These are phyloP conservation scores for Chaetomiaceae sp. DNA, from an alignment of 2,329 filamentous ascomycete species.

Conservation along the genomic window DNA sequence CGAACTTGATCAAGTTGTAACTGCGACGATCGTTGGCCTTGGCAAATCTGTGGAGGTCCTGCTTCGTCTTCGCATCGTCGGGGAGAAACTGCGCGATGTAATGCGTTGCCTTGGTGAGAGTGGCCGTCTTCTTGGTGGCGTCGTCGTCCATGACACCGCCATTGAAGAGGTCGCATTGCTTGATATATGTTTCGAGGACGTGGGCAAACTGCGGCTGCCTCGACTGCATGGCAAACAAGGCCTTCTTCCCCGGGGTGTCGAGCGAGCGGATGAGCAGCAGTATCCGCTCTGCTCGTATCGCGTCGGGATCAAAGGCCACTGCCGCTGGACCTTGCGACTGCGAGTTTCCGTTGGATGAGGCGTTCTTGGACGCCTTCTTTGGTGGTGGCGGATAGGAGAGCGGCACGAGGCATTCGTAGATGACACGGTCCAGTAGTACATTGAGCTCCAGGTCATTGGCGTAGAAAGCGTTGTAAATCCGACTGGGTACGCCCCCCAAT, in stretches of 20 bases:
- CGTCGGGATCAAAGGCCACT: constrained; percentile 58
- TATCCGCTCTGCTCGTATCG: constrained; percentile 76
- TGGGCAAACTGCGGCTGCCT: constrained; percentile 70
- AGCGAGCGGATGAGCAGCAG: constrained; percentile 74
- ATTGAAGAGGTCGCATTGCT: constrained; percentile 83
- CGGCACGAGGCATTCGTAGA: constrained; percentile 85
- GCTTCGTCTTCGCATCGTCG: constrained; percentile 63
- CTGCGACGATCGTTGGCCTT: constrained; percentile 84
- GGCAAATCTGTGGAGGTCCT: constrained; percentile 83
- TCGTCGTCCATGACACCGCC: constrained; percentile 74
- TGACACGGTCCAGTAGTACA: constrained; percentile 71
- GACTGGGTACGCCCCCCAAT: constrained; percentile 75
- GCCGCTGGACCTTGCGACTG: constrained; percentile 44
- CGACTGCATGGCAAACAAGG: constrained; percentile 80
- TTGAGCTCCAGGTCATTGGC: constrained; percentile 85
- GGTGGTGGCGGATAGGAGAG: constrained; percentile 71
- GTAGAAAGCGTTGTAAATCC: constrained; percentile 82
- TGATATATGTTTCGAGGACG: constrained; percentile 69
- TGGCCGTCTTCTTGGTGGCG: constrained; percentile 60
- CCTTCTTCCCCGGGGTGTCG: constrained; percentile 70
- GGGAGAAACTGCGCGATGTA: constrained; percentile 70
- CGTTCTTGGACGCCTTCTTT: constrained; percentile 57
- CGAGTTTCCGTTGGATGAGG: constrained; percentile 51
- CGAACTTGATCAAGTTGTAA: constrained; percentile 83
- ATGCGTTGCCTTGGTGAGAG: constrained; percentile 65